Percentiles rank a stretch among this genome's conserved stretches.
Evolutionary conservation across 805 yeast species (phyloP).

Genomic region (Wickerhamiella vanderwaltii): DNA sequence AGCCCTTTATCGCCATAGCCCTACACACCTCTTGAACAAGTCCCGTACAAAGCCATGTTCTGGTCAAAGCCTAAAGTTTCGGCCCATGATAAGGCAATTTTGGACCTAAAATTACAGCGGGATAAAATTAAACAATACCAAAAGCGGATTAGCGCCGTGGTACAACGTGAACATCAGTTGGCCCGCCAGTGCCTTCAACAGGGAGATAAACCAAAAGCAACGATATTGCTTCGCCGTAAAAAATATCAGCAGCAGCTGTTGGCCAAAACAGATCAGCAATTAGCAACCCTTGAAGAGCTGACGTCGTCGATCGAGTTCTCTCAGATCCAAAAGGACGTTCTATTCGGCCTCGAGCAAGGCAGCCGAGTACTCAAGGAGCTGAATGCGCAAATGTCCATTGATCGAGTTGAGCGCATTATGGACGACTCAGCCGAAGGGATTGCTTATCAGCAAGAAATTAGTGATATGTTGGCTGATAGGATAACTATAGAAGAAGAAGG

Average conservation of each 20-base stretch:
- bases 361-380: slow-evolving; percentile 61
- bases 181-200: slow-evolving; percentile 44
- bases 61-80: slow-evolving; percentile 42
- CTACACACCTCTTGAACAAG: slow-evolving; percentile 27
- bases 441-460: slow-evolving; percentile 50
- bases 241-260: slow-evolving; percentile 74
- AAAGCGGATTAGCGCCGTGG: slow-evolving; percentile 42
- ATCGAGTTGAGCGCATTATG: slow-evolving; percentile 66
- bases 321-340: slow-evolving; percentile 71
- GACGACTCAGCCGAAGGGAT: slow-evolving; percentile 78
- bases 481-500: slow-evolving; percentile 31
- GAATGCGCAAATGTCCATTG: slow-evolving; percentile 66
- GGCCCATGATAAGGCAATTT: slow-evolving; percentile 71
- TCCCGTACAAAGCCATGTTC: slow-evolving; percentile 15
- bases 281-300: slow-evolving; percentile 66
- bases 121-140: slow-evolving; percentile 73
- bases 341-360: slow-evolving; percentile 71
- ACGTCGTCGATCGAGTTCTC: slow-evolving; percentile 65
- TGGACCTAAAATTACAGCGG: slow-evolving; percentile 77
- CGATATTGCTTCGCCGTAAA: slow-evolving; percentile 57
- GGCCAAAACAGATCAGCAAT: slow-evolving; percentile 59
- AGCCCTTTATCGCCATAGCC: neutral
- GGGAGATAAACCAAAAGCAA: slow-evolving; percentile 49
- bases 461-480: slow-evolving; percentile 27
- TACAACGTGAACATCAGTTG: slow-evolving; percentile 47